Evolutionary conservation across 176 grass and related monocot genomes (phyloP), one percentile per base, ranked within the genome.

Genomic region (Pontederia paniculata): DNA sequence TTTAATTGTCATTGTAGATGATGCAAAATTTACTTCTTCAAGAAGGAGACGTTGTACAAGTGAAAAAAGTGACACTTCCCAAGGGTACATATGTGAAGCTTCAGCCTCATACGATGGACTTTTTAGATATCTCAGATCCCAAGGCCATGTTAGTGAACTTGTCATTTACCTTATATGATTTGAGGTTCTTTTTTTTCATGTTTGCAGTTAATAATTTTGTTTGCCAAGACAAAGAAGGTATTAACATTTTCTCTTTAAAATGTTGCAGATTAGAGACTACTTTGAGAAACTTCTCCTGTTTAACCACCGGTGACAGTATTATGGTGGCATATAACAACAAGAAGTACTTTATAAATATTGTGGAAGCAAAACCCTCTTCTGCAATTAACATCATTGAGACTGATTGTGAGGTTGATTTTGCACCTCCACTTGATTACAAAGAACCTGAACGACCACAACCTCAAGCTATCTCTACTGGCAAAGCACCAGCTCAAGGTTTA

Each of bases 11-110:
- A 73, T 59, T 74, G 48, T 65, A 98, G 93, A 88, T 98, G 93
- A 98, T 98, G 93, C 93, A 98, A 91, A 98, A 98, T 84, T 81
- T 98, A 69, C 83, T 98, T 65, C 63, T 98, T 17, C 80, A 88
- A 98, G 93, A 98, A 77, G 93, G 93, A 72, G 86, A 98, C 59
- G 79, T 82, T 74, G 83, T 91, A 56, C 83, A 66, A 21, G 77
- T 98, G 42, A 98, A 98, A 73, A 98, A 91, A 77, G 80, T 83
- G 14, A 98, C 76, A 44, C 88, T 98, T 19, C 87, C 87, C n/a
- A 98, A 98, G 66, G 93, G 93, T 11, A 91, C 86, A 67, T 98
- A 91, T 80, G 93, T 98, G 64, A 98, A 98, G 77, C 78, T 98
- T 54, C 93, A 98, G 55, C 93, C 93, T 71, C 93, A 98, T 78